Evolutionary conservation across 208 protist genomes (phyloP).

Genomic region (Entamoeba invadens): DNA sequence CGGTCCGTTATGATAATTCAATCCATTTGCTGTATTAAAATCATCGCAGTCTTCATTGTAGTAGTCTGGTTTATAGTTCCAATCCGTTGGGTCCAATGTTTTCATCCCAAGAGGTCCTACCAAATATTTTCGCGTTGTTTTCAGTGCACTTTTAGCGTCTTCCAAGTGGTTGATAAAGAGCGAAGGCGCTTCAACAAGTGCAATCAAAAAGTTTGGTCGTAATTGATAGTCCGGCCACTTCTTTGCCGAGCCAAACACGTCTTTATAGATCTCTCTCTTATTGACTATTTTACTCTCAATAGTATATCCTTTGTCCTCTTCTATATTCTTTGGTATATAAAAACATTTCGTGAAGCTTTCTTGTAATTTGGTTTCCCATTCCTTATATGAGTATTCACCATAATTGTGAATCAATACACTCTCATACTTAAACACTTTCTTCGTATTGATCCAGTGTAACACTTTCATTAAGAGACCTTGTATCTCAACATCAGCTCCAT

Average conservation of each 20-base stretch:
- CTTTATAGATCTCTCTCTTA: constrained; percentile 47
- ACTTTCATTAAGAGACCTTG: constrained; percentile 6
- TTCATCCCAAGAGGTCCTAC: constrained; percentile 43
- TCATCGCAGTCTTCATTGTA: constrained; percentile 39
- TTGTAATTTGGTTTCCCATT: neutral
- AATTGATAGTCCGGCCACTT: constrained; percentile 47
- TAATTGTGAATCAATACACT: neutral
- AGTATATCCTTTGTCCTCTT: constrained; percentile 3
- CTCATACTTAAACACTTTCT: neutral
- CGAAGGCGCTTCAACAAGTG: constrained; percentile 39
- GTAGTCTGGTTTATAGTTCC: constrained; percentile 40
- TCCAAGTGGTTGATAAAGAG: constrained; percentile 4
- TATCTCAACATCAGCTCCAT: constrained; percentile 53
- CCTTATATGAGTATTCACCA: neutral
- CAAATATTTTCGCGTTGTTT: neutral
- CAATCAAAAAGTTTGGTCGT: constrained; percentile 44
- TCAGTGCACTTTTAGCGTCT: neutral
- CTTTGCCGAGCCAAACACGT: constrained; percentile 29
- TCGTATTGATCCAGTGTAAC: neutral
- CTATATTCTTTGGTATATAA: neutral
- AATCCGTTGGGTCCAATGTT: constrained; percentile 48
- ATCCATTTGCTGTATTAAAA: constrained; percentile 35
- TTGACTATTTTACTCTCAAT: constrained; percentile 30
- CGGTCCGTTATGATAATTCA: constrained; percentile 59
- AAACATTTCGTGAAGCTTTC: neutral